These are phyloP conservation scores for Ophiocordyceps robertsii DNA, from an alignment of 2,329 filamentous ascomycete genomes.

Conservation along the genomic window DNA sequence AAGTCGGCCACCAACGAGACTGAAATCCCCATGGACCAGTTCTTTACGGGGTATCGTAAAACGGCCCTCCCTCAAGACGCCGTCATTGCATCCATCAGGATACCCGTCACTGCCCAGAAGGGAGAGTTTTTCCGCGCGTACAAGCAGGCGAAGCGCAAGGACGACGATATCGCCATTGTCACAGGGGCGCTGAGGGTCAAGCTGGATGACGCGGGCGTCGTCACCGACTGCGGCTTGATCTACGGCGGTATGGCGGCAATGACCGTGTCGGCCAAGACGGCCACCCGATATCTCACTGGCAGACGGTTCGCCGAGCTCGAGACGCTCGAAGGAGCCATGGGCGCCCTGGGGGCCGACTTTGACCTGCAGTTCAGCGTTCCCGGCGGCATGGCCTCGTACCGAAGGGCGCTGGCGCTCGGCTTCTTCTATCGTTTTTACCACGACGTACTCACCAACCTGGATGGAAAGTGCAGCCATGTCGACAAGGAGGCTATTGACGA, in stretches of 20 bases:
- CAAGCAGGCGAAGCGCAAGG: slow-evolving; percentile 93
- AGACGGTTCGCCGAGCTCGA: slow-evolving; percentile 68
- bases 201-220: slow-evolving; percentile 53
- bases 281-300: slow-evolving; percentile 60
- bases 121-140: slow-evolving; percentile 82
- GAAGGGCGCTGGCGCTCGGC: slow-evolving; percentile 76
- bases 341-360: slow-evolving; percentile 78
- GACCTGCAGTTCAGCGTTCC: slow-evolving; percentile 81
- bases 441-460: slow-evolving; percentile 58
- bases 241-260: slow-evolving; percentile 93
- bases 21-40: slow-evolving; percentile 81
- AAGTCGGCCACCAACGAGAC: slow-evolving; percentile 60
- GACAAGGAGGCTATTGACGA: slow-evolving; percentile 71
- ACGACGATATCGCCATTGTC: slow-evolving; percentile 97
- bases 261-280: slow-evolving; percentile 73
- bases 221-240: slow-evolving; percentile 65
- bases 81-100: slow-evolving; percentile 75
- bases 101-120: slow-evolving; percentile 61
- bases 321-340: slow-evolving; percentile 83
- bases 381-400: slow-evolving; percentile 93
- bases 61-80: slow-evolving; percentile 73
- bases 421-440: slow-evolving; percentile 98
- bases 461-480: slow-evolving; percentile 27
- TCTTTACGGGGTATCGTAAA: slow-evolving; percentile 82
- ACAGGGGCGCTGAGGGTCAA: slow-evolving; percentile 71